phyloP scores from a whole-genome alignment of 208 protist species.

The Leishmania aethiopica region DNA sequence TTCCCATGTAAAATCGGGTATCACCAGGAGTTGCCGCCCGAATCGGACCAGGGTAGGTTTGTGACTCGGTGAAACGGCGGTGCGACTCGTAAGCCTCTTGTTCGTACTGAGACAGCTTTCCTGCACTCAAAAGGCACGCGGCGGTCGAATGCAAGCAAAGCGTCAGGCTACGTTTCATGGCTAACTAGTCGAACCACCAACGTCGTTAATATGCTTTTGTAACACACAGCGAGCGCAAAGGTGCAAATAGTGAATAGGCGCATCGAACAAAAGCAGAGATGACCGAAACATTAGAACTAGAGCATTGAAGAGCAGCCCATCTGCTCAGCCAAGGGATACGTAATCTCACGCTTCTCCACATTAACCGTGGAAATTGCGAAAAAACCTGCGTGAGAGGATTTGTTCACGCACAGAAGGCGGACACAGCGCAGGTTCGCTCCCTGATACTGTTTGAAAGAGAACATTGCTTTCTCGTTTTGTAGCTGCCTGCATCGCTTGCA shows the following conservation, averaged over 20 bases:
- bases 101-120: conserved; percentile 61
- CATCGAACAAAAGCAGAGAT: not conserved
- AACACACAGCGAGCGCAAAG: not conserved
- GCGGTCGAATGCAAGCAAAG: conserved; percentile 14
- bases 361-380: not conserved
- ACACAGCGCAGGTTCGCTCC: not conserved
- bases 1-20: conserved; percentile 81
- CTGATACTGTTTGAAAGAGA: not conserved
- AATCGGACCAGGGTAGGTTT: conserved; percentile 80
- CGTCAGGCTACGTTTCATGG: conserved; percentile 15
- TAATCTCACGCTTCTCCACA: not conserved
- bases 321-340: not conserved
- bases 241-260: not conserved
- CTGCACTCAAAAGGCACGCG: conserved; percentile 27
- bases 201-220: not conserved
- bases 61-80: conserved; percentile 55
- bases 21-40: conserved; percentile 82
- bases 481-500: not conserved
- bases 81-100: conserved; percentile 84
- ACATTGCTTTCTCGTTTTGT: not conserved
- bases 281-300: not conserved
- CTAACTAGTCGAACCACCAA: not conserved
- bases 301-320: not conserved
- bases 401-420: not conserved
- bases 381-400: not conserved